Conservation (phyloP, 2,329 filamentous ascomycete genomes). For the Cercospora beticola region DNA sequence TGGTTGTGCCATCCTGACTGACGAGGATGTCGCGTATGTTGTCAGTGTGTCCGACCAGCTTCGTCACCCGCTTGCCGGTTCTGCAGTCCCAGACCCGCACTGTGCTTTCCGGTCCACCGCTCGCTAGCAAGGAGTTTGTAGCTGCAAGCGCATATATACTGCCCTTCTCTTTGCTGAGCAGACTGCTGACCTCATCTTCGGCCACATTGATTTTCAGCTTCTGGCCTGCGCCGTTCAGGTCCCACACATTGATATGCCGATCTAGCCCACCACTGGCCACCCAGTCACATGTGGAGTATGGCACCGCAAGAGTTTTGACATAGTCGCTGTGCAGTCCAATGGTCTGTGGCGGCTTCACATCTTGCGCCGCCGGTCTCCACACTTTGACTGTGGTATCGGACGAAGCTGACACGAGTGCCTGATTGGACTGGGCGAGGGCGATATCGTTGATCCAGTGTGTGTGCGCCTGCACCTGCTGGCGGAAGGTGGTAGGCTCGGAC, state of each 20-base stretch:
- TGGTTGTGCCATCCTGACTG: constrained; percentile 82
- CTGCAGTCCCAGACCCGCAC: constrained; percentile 89
- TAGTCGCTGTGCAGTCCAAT: constrained; percentile 96
- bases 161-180: constrained; percentile 76
- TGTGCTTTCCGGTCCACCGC: constrained; percentile 89
- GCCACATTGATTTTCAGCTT: constrained; percentile 80
- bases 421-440: constrained; percentile 72
- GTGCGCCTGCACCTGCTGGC: constrained; percentile 72
- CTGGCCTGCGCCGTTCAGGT: constrained; percentile 83
- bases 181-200: constrained; percentile 71
- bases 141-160: constrained; percentile 90
- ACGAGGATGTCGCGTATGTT: constrained; percentile 90
- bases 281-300: constrained; percentile 71
- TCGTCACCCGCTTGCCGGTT: constrained; percentile 86
- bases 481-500: constrained; percentile 53
- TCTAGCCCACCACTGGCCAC: constrained; percentile 92
- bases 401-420: constrained; percentile 80
- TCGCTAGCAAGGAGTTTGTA: constrained; percentile 78
- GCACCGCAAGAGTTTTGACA: constrained; percentile 87
- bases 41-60: constrained; percentile 94
- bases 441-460: constrained; percentile 98
- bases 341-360: constrained; percentile 66
- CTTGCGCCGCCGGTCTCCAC: constrained; percentile 73
- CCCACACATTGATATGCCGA: constrained; percentile 89
- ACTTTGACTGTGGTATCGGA: constrained; percentile 93